Conservation (phyloP, 495 filamentous ascomycete genomes). For the Talaromyces stipitatus region DNA sequence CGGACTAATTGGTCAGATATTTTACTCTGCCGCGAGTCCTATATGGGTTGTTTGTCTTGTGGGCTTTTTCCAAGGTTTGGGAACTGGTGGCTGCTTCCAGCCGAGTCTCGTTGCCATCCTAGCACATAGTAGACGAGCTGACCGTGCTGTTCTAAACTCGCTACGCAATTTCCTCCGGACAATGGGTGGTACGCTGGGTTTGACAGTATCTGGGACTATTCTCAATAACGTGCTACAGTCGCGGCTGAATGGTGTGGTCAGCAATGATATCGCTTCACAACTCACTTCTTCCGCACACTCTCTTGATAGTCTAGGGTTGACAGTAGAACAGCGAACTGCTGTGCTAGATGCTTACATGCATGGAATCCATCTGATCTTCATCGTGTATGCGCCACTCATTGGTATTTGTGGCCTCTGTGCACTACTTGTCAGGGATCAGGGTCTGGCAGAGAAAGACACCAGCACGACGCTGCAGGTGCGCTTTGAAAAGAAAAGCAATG, state of each 20-base stretch:
- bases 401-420: neutral
- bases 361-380: neutral
- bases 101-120: conserved; percentile 4
- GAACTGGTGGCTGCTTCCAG: neutral
- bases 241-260: neutral
- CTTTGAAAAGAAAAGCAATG: neutral
- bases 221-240: conserved; percentile 4
- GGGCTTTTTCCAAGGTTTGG: neutral
- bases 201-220: conserved; percentile 9
- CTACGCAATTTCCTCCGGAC: conserved; percentile 7
- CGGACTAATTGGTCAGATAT: neutral
- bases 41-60: neutral
- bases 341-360: neutral
- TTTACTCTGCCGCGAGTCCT: neutral
- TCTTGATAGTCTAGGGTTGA: neutral
- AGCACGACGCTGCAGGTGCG: neutral
- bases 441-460: conserved; percentile 1
- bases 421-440: neutral
- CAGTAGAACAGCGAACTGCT: neutral
- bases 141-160: conserved; percentile 5
- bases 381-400: neutral
- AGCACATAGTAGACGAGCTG: neutral
- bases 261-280: neutral
- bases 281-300: neutral
- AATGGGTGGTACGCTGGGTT: conserved; percentile 5